Conservation (phyloP, 306 rosid genomes). For the Quercus alba region DNA sequence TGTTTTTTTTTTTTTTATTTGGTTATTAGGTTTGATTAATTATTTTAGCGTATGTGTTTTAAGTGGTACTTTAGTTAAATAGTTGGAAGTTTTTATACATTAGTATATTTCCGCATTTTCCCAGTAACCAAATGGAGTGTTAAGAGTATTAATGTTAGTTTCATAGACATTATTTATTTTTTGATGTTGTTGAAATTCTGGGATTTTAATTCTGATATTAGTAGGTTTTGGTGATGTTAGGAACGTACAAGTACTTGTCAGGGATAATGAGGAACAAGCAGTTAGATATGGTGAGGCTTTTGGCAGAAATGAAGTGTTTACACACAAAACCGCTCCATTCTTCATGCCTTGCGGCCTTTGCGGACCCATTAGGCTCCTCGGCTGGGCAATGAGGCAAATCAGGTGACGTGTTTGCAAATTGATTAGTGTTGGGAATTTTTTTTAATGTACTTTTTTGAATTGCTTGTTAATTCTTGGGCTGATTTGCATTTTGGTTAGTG, state of each 20-base stretch:
- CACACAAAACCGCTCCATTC: neutral
- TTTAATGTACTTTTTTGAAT: neutral
- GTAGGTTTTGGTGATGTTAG: constrained; percentile 9
- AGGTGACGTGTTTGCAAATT: neutral
- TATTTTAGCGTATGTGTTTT: too few species aligned
- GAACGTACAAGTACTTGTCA: constrained; percentile 24
- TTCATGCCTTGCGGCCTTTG: neutral
- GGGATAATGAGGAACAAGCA: constrained; percentile 34
- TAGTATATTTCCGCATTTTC: too few species aligned
- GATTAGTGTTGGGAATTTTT: neutral
- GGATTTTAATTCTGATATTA: neutral
- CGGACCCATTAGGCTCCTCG: neutral
- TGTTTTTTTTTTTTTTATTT: too few species aligned
- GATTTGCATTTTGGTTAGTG: neutral
- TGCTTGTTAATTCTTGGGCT: neutral
- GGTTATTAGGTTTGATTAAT: too few species aligned
- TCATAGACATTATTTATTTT: neutral
- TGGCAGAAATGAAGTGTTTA: constrained; percentile 18
- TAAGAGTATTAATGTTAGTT: neutral
- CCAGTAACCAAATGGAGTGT: too few species aligned
- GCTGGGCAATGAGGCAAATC: neutral
- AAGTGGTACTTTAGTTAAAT: too few species aligned
- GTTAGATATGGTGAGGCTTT: constrained; percentile 14
- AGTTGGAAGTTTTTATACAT: too few species aligned
- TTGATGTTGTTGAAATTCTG: neutral